These are phyloP conservation scores for Sporisorium reilianum DNA, from an alignment of 1,284 basidiomycete genomes.

Conservation along the genomic window DNA sequence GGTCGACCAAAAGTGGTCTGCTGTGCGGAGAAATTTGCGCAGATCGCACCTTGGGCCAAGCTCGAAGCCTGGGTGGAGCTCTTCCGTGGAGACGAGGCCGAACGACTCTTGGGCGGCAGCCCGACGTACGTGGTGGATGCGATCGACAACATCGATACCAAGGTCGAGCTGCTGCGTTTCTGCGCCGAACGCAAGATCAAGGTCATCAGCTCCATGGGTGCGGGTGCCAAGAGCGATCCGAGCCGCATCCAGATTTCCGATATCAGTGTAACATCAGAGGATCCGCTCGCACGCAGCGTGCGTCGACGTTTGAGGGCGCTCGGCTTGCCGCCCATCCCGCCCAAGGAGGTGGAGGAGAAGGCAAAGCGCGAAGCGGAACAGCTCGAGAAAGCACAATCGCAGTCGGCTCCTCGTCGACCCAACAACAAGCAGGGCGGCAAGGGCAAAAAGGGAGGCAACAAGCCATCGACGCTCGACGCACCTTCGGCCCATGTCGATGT, in stretches of 20 bases:
- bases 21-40: slow-evolving; percentile 79
- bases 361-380: slow-evolving; percentile 30
- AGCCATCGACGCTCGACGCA: slow-evolving; percentile 14
- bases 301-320: slow-evolving; percentile 78
- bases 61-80: slow-evolving; percentile 72
- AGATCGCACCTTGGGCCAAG: slow-evolving; percentile 77
- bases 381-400: slow-evolving; percentile 37
- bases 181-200: slow-evolving; percentile 62
- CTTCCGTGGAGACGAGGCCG: slow-evolving; percentile 45
- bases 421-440: slow-evolving; percentile 19
- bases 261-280: slow-evolving; percentile 91
- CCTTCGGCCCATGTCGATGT: slow-evolving; percentile 9
- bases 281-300: slow-evolving; percentile 92
- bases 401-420: slow-evolving; percentile 2
- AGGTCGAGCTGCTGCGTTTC: slow-evolving; percentile 71
- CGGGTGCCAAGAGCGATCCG: slow-evolving; percentile 95
- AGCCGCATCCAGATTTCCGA: slow-evolving; percentile 94
- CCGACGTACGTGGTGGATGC: slow-evolving; percentile 67
- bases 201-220: slow-evolving; percentile 93
- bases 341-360: slow-evolving; percentile 47
- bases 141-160: slow-evolving; percentile 97
- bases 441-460: slow-evolving; percentile 22
- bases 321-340: slow-evolving; percentile 58
- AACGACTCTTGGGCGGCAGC: slow-evolving; percentile 47
- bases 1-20: slow-evolving; percentile 91